Conservation (phyloP, 805 yeast genomes). For the Kuraishia hungarica region DNA sequence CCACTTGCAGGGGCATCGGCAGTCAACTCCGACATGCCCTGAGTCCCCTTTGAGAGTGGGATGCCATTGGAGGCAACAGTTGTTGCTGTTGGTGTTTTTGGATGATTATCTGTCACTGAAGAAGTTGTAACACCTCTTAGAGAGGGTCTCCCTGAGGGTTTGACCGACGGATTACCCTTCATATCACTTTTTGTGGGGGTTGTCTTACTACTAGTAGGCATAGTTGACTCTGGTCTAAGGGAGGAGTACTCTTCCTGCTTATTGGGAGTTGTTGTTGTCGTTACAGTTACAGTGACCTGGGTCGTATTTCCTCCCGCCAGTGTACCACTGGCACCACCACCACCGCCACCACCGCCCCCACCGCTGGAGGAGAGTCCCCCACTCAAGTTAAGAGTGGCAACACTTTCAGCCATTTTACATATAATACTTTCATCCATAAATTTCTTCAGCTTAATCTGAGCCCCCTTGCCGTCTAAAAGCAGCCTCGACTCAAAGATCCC, state of each 20-base stretch:
- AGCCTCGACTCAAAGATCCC: conserved; percentile 53
- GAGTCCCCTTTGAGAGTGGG: too few species aligned
- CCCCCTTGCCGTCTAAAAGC: conserved; percentile 40
- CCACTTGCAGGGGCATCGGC: background rate
- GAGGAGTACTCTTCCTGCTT: background rate
- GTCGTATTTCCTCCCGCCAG: background rate
- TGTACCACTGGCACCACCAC: too few species aligned
- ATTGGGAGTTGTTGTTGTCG: background rate
- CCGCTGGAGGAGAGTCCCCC: background rate
- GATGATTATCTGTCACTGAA: background rate
- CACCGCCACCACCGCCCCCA: background rate
- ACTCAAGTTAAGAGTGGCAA: conserved; percentile 23
- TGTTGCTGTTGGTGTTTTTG: background rate
- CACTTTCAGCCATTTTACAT: conserved; percentile 27
- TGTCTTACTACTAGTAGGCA: too few species aligned
- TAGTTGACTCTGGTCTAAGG: too few species aligned
- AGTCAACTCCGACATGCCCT: too few species aligned
- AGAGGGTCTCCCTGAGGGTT: too few species aligned
- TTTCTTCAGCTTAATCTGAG: conserved; percentile 32
- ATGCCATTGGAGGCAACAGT: background rate
- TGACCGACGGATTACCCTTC: too few species aligned
- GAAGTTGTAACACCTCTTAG: background rate
- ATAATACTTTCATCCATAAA: conserved; percentile 27
- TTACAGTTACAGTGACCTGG: background rate
- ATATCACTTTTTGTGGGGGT: too few species aligned